Conservation (phyloP, 371 early-diverging fungal species). For the Blakeslea trispora region DNA sequence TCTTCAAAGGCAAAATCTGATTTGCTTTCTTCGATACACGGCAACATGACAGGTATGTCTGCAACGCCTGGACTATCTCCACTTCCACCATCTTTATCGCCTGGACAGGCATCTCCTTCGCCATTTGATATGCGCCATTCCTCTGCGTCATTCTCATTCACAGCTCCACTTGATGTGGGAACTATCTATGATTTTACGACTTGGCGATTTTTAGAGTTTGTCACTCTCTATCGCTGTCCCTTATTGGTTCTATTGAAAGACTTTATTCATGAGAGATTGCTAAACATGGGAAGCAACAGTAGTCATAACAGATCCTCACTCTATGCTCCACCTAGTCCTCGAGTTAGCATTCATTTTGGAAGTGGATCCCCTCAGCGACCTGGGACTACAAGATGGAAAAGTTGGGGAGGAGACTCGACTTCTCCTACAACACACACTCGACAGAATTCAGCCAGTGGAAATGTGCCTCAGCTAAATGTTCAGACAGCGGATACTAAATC, state of each 20-base stretch:
- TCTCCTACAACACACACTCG: background rate
- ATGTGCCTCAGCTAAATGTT: slow-evolving; percentile 13
- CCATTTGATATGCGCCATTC: background rate
- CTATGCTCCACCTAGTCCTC: slow-evolving; percentile 20
- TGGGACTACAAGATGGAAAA: slow-evolving; percentile 23
- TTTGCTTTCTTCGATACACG: slow-evolving; percentile 7
- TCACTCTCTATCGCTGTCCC: slow-evolving; percentile 50
- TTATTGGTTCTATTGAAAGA: slow-evolving; percentile 52
- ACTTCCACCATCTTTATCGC: slow-evolving; percentile 7
- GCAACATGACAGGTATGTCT: slow-evolving; percentile 1
- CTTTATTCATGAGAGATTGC: slow-evolving; percentile 51
- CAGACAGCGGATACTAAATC: too few species aligned
- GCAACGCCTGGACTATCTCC: slow-evolving; percentile 13
- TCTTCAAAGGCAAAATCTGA: slow-evolving; percentile 19
- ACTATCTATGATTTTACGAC: slow-evolving; percentile 52
- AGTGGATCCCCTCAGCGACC: background rate
- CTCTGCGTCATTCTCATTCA: slow-evolving; percentile 17
- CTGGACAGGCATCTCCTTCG: slow-evolving; percentile 11
- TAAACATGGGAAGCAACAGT: slow-evolving; percentile 19
- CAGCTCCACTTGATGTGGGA: slow-evolving; percentile 12
- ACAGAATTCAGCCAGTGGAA: slow-evolving; percentile 6
- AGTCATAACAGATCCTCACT: slow-evolving; percentile 5
- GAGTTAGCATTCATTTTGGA: slow-evolving; percentile 11
- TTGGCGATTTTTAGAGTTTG: slow-evolving; percentile 62
- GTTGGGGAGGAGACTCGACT: slow-evolving; percentile 30